Base-by-base conservation (phyloP, 495 filamentous ascomycete species). In the Lasiosphaeris hirsuta region DNA sequence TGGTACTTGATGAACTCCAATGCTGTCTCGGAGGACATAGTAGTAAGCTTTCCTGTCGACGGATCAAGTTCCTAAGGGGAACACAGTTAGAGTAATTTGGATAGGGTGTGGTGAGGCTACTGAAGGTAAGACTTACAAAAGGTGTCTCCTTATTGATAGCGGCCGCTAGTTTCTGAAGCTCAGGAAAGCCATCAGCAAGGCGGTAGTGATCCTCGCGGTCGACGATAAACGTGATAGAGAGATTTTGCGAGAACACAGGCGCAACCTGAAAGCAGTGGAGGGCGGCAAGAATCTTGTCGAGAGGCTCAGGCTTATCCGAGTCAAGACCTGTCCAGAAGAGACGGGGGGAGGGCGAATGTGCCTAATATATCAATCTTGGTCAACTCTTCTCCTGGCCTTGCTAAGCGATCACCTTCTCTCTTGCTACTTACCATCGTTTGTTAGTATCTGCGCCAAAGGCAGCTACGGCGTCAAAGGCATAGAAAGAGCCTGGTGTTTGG, bases 251-350 rank as follows among this genome's bases (percentile, higher is more conserved):
- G 48, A 8, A 17, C 11, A 23, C 14, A 19, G 51, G 38, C 40
- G 51, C 51, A 30, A 54, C 51, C 23, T 54, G 51, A 35, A 34
- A 54, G 51, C 51, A 54, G 23, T 54, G 51, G 7, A 54, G 51
- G 51, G 39, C 51, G 18, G 51, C 51, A 38, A 54, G 51, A 11
- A 54, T 10, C 37, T 54, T 54, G 51, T 54, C 40, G n/a, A 54
- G 51, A 43, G 38, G 51, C 23, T 54, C 51, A 15, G 51, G 51
- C 51, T 54, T 43, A 39, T 43, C 51, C n/a, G 51, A 38, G 51
- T 54, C 51, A 54, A 54, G 51, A 19, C 51, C 51, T 30, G 17
- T 38, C 51, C 51, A 54, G 38, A 54, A 54, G 51, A 38, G 51
- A 43, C 51, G 51, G 51, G 51, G 4, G 38, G 51, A 14, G 51